Conservation (phyloP, 768 basidiomycete genomes). For the Mycena belliarum region DNA sequence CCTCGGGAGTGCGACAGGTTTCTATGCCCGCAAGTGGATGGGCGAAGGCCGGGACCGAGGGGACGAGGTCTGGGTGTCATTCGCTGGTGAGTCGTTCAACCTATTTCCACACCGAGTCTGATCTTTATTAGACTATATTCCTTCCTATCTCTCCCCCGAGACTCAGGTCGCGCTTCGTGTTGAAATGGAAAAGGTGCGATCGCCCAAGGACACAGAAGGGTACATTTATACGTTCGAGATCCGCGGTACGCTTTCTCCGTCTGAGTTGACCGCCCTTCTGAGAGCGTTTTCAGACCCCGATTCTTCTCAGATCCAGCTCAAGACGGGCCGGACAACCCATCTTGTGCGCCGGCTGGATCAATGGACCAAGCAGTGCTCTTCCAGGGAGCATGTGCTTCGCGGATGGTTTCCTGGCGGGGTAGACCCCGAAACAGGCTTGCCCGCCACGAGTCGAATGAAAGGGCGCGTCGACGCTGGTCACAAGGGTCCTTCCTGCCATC, state of each 20-base stretch:
- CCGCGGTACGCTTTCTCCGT: constrained; percentile 45
- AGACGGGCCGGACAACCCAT: constrained; percentile 79
- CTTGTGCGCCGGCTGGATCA: constrained; percentile 72
- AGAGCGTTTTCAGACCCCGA: constrained; percentile 19
- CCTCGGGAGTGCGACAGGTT: constrained; percentile 14
- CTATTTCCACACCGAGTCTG: not conserved
- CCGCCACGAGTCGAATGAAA: constrained; percentile 55
- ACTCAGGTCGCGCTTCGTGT: constrained; percentile 22
- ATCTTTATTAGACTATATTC: constrained; percentile 13
- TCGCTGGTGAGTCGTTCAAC: constrained; percentile 2
- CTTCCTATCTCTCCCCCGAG: constrained; percentile 22
- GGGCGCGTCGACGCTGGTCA: constrained; percentile 64
- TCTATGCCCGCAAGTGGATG: constrained; percentile 23
- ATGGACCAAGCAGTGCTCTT: constrained; percentile 81
- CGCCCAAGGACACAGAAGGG: constrained; percentile 62
- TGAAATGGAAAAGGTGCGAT: constrained; percentile 42
- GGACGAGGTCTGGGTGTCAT: constrained; percentile 21
- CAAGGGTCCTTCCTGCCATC: constrained; percentile 67
- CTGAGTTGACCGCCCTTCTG: not conserved
- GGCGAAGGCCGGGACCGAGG: constrained; percentile 16
- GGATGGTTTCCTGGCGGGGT: constrained; percentile 71
- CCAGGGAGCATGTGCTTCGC: constrained; percentile 71
- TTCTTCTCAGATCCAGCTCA: constrained; percentile 55
- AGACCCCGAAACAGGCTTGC: constrained; percentile 38
- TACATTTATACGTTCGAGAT: constrained; percentile 87